Base-by-base conservation (phyloP, 1,284 basidiomycete species). In the Naganishia cerealis region DNA sequence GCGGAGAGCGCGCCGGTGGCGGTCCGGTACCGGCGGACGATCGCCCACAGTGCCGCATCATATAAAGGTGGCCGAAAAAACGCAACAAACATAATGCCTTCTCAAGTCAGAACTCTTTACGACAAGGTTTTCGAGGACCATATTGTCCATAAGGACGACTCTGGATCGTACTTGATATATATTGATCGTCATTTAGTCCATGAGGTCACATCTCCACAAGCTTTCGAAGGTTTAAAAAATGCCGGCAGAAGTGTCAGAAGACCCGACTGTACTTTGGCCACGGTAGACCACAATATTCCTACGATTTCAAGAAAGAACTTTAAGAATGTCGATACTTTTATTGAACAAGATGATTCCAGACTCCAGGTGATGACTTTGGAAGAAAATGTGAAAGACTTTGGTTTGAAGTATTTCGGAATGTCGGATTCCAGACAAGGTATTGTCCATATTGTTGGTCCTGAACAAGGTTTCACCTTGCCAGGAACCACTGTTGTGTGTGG, bases 81-180 rank as follows among this genome's bases (percentile, higher is more conserved):
- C n/a, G n/a, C n/a, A n/a, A n/a, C n/a, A n/a, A n/a, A n/a, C n/a
- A n/a, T n/a, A n/a, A n/a, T n/a, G n/a, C n/a, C n/a, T n/a, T n/a
- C n/a, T n/a, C n/a, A n/a, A n/a, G n/a, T n/a, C n/a, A n/a, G 90
- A 72, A 95, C 93, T 56, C 84, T 95, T 46, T 94, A 95, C 82
- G 93, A 95, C 82, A 95, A 95, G 83, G 92, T 96, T 73, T 96
- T 91, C 87, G 92, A 95, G 74, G 92, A 95, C 80, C 93, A 96
- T 82, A 86, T 94, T 76, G 89, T 96, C 54, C 72, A 86, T 73
- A 87, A 90, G 73, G 88, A 90, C 57, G 88, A 92, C 76, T 93
- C 91, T 65, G 85, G 92, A 67, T 89, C 91, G n/a, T n/a, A n/a
- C 33, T 86, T 96, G 71, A 86, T 96, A 76, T 96, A 94, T 83